phyloP scores from a whole-genome alignment of 73 alveolate species.

The Tetrahymena elliotti region DNA sequence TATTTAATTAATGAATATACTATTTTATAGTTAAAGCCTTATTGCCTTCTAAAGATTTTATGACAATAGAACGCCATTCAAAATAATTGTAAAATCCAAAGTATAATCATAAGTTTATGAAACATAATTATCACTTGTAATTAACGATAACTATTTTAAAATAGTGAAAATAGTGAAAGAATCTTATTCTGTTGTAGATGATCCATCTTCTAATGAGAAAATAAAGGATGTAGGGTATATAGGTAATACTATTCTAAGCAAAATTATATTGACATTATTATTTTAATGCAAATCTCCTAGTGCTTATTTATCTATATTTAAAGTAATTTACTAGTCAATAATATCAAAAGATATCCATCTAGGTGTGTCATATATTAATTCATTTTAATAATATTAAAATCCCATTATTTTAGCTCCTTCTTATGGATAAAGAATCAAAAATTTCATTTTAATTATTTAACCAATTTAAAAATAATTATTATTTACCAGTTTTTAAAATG shows the following conservation, averaged over 20 bases:
- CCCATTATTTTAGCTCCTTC: background rate
- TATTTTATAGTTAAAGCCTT: background rate
- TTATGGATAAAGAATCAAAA: background rate
- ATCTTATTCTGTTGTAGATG: background rate
- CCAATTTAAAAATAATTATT: background rate
- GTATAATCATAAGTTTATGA: background rate
- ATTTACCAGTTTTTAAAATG: background rate
- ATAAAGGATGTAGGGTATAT: background rate
- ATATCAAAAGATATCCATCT: background rate
- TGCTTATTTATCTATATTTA: background rate
- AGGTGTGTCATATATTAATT: background rate
- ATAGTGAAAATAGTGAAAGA: background rate
- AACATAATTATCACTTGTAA: background rate
- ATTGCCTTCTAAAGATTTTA: background rate
- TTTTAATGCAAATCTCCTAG: background rate
- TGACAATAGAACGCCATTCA: background rate
- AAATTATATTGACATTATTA: background rate
- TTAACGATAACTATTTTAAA: background rate
- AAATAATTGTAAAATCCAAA: background rate
- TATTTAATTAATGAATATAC: background rate
- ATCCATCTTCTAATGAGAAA: background rate
- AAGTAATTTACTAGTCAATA: background rate
- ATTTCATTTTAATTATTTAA: background rate
- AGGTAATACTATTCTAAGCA: background rate
- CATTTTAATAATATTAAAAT: background rate